Conservation (phyloP, 768 basidiomycete genomes). For the Leccinum pellstonianum region DNA sequence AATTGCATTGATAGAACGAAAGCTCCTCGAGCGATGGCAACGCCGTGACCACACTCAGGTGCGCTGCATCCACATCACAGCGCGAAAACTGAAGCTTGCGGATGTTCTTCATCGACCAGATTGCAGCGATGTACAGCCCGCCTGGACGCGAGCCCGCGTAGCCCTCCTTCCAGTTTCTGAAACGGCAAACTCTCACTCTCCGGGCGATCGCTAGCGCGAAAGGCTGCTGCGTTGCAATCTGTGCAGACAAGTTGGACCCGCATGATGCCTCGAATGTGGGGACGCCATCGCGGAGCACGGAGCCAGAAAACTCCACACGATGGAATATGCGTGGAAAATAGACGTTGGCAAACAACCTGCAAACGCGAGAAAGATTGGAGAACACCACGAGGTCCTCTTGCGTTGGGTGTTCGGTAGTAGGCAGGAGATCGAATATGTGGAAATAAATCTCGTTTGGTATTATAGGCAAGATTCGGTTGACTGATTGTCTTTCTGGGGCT, state of each 20-base stretch:
- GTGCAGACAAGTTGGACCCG: background rate
- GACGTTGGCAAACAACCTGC: slow-evolving; percentile 41
- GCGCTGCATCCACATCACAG: slow-evolving; percentile 9
- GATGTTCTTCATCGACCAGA: slow-evolving; percentile 19
- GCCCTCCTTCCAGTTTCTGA: slow-evolving; percentile 2
- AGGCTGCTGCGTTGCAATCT: background rate
- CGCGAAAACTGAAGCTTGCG: slow-evolving; percentile 11
- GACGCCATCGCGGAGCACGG: slow-evolving; percentile 7
- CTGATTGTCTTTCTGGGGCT: slow-evolving; percentile 22
- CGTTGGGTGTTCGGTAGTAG: slow-evolving; percentile 5
- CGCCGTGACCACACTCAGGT: slow-evolving; percentile 16
- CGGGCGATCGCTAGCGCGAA: background rate
- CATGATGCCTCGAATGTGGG: background rate
- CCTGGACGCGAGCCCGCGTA: background rate
- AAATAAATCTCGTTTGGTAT: slow-evolving; percentile 47
- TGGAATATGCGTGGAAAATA: slow-evolving; percentile 41
- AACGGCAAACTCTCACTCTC: background rate
- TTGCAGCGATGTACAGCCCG: slow-evolving; percentile 1
- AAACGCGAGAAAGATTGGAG: slow-evolving; percentile 39
- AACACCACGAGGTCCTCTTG: slow-evolving; percentile 13
- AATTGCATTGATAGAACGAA: slow-evolving; percentile 4
- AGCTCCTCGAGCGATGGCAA: slow-evolving; percentile 19
- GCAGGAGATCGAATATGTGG: slow-evolving; percentile 16
- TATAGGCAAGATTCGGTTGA: slow-evolving; percentile 17
- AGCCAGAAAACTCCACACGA: slow-evolving; percentile 23